Evolutionary conservation across 352 stramenopile genomes (phyloP), one percentile per base, ranked within the genome.

Genomic region (Globisporangium nodosum): DNA sequence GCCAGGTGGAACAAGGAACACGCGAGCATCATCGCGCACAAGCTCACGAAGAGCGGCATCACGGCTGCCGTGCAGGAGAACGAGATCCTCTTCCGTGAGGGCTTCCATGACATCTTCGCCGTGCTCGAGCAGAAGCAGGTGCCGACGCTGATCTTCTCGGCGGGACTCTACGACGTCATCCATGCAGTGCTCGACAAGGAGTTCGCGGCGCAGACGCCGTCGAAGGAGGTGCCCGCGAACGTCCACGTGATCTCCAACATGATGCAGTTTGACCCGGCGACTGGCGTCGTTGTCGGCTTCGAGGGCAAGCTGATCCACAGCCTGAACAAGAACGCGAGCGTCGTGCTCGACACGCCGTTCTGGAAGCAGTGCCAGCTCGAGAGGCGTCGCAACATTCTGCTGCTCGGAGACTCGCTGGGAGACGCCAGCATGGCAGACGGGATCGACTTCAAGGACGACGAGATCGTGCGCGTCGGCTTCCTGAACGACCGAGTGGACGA

Each of bases 231-330:
- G 3, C 61, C 59, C 6, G 8, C 42, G 20, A 93, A 93, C 54
- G 68, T 93, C 21, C 84, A 93, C 63, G 79, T 93, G 5, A 62
- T 93, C 30, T 89, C 81, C 58, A 93, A 93, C 65, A 85, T 93
- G 64, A 93, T 93, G 81, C 51, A 48, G 15, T 93, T 91, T 55
- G 71, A 90, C 33, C 64, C 73, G 18, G 65, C 73, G 16, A 54
- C 58, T 18, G 81, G 72, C 6, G 63, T 63, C 24, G 49, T 81
- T 48, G 49, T 72, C 5, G 77, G 65, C 3, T 89, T 87, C 47
- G 54, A 85, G 11, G 79, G 79, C 52, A 86, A 70, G 76, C 66
- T 93, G 54, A 91, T 93, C 55, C 81, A 93, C 65, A 87, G 71
- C 54, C 58, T 86, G 18, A 93, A 91, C 66, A 93, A 93, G 68